Base-by-base conservation (phyloP, 345 rosid genomes). In the Ceriops decandra region DNA sequence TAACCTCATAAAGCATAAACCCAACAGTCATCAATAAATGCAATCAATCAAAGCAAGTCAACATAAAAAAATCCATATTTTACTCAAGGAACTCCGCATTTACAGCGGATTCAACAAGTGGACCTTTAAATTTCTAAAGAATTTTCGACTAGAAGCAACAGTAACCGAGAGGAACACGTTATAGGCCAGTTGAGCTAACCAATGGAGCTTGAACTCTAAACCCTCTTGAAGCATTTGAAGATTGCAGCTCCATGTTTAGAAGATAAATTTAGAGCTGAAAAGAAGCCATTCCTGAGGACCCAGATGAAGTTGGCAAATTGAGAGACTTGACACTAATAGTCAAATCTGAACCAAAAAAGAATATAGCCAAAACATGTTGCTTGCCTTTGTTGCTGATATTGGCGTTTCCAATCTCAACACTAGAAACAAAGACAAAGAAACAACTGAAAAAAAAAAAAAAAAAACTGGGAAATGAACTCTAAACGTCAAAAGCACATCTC, bases 181-280 rank as follows among this genome's bases (percentile, higher is more conserved):
- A 22, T 5, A 56, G 30, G 22, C 16, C 59, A 24, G 7, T 7
- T 1, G 63, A 73, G 62, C 74, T 75, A 76, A 90, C 97, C 86
- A 90, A 73, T 67, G 97, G 97, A 78, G 95, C 92, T 78, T 88
- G 92, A 79, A 87, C 79, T 61, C 91, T 84, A 81, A 80, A 81
- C 36, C 86, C 88, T 54, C 88, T 83, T 0, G 78, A 81, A 11
- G 83, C 73, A 80, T 74, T 87, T 22, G 92, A 72, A 16, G 89
- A 73, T 68, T 68, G 90, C 53, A 77, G 84, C 24, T 90, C 88
- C 91, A 87, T 87, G 66, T 74, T 76, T 76, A 71, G 74, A 47
- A 42, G 15, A 42, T 47, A 72, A 28, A 42, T n/a, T 31, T 1
- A 21, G 59, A 52, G 51, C 59, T n/a, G 36, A 54, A 21, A 46